Base-by-base conservation (phyloP, 2,329 filamentous ascomycete species). In the Dryadomyces sulphureus region DNA sequence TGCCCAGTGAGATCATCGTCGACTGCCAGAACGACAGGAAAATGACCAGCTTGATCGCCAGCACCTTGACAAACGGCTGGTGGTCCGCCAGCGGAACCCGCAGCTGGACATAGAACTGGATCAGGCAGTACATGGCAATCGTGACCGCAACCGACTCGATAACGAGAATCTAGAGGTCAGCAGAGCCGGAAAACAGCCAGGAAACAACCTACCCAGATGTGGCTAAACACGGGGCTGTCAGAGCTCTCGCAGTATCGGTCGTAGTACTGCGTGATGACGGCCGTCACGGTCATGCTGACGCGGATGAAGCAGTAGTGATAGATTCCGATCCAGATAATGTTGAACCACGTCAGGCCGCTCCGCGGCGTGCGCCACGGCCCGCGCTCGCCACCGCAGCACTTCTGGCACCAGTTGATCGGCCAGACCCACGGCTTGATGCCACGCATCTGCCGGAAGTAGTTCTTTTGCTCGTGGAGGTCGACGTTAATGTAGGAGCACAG, bases 21-120 rank as follows among this genome's bases (percentile, higher is more conserved):
- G 60, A 70, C 63, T 94, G 87, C 87, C 87, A 94, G 62, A 93
- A 93, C 32, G 81, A 88, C 54, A 94, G 72, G 68, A 94, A 94
- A 56, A 94, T 87, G 57, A 93, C 86, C 24, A 93, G 72, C 63
- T 94, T 94, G 64, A 94, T 92, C 56, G 85, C 83, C 19, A 87
- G 59, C 22, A 94, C 79, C 62, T 94, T 94, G 52, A 90, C 62
- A 53, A 90, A 82, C 0, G 86, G 83, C 17, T 66, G 70, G 57
- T 93, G 76, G 45, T 80, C 72, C 7, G 72, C 69, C 22, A 94
- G 70, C 48, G 84, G 75, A 1, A 70, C 64, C 51, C 77, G 79
- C 40, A 92, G 68, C 60, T 93, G 85, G 25, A 84, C 61, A 61
- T 94, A 94, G 61, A 92, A 92, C 55, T 94, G 86, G 51, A 93